Base-by-base conservation (phyloP, 805 yeast species). In the Schwanniomyces polymorphus region DNA sequence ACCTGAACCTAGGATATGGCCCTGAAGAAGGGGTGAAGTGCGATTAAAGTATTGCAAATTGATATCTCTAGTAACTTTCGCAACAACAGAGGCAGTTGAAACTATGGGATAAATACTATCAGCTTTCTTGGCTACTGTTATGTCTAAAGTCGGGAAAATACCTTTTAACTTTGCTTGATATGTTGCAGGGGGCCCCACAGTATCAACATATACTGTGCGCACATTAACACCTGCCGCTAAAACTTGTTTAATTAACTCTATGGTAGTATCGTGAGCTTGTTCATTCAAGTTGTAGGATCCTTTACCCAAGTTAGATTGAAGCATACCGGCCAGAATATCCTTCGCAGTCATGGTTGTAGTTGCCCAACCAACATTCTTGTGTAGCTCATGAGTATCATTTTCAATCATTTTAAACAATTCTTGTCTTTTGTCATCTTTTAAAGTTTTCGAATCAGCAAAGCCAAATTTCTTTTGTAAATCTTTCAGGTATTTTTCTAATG, bases 251-350 rank as follows among this genome's bases (percentile, higher is more conserved):
- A 94, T 90, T 49, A 94, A 68, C 12, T 72, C 82, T 60, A 91
- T 91, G 0, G 99, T 94, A 0, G 96, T 85, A 58, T 91, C 96
- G 60, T 94, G 98, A 0, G 99, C 99, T 66, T 94, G 99, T 56
- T 87, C 96, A 63, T 95, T 94, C 62, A 94, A 72, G 60, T 92
- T 92, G 59, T 82, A 82, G 9, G 79, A 72, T 0, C 82, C 81
- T n/a, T 65, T 65, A 0, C 75, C 75, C 21, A 64, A 56, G 63
- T 74, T 62, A 4, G 81, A 73, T 21, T 75, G 74, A 33, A 91
- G 76, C 99, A 94, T 94, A 5, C 96, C 97, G 8, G 85, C 75
- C 6, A 91, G 82, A 6, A 94, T 92, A 60, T 92, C 98, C 37
- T 81, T 70, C 0, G 99, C 91, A 0, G 96, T 85, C 78, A 94